A percentile compares a stretch with the other conserved stretches of the same genome.
Conservation (phyloP, 805 yeast species). For the Cyberlindnera samutprakarnensis region DNA sequence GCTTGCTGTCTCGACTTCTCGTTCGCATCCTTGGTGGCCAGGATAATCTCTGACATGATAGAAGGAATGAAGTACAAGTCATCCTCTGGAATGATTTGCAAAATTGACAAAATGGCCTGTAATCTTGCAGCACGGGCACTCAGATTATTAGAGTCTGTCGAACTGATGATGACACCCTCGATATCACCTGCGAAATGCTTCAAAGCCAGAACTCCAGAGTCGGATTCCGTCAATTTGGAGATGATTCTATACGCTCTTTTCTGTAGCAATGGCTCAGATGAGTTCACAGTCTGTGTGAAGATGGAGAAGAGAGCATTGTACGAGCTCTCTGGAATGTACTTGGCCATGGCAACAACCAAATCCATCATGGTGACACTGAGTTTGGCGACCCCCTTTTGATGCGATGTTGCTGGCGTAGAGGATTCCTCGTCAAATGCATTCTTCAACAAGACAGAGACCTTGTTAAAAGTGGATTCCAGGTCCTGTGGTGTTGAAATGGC, state of each 20-base stretch:
- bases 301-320: constrained; percentile 74
- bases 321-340: constrained; percentile 64
- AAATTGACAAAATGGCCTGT: constrained; percentile 52
- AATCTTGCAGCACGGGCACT: constrained; percentile 81
- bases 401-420: constrained; percentile 22
- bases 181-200: constrained; percentile 46
- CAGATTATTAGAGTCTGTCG: constrained; percentile 50
- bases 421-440: constrained; percentile 60
- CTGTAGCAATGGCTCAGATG: constrained; percentile 63
- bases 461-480: constrained; percentile 69
- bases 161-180: constrained; percentile 48
- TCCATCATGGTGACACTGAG: constrained; percentile 86
- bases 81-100: constrained; percentile 53
- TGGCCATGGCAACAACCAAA: constrained; percentile 77
- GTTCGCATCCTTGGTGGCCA: constrained; percentile 86
- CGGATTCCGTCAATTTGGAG: constrained; percentile 61
- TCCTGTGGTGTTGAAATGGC: constrained; percentile 62
- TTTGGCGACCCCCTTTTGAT: constrained; percentile 34
- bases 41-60: constrained; percentile 77
- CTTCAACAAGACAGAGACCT: constrained; percentile 74
- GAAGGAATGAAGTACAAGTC: constrained; percentile 76
- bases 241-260: constrained; percentile 84
- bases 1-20: constrained; percentile 86
- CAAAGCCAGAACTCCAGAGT: constrained; percentile 51
- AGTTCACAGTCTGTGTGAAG: constrained; percentile 57